phyloP scores from a whole-genome alignment of 169 alveolate genomes.

The Prorocentrum cordatum region DNA sequence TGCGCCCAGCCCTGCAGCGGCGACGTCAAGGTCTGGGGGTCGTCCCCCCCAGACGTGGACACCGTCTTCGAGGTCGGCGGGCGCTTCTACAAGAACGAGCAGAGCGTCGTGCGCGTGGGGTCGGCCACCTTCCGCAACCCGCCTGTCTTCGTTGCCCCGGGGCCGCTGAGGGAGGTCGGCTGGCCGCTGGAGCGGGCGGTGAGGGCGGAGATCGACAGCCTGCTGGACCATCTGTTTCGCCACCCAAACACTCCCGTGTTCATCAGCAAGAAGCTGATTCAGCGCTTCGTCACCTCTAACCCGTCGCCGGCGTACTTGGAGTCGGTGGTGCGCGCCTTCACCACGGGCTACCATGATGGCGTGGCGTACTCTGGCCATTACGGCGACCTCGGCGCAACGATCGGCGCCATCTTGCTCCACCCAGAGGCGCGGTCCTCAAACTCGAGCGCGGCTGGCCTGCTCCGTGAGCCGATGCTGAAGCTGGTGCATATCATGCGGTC shows the following conservation, averaged over 20 bases:
- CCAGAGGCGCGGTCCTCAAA: background rate
- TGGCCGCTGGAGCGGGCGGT: conserved; percentile 21
- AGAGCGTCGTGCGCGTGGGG: background rate
- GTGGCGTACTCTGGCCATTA: conserved; percentile 45
- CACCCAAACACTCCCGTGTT: conserved; percentile 31
- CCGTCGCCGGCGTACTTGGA: conserved; percentile 4
- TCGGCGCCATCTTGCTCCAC: conserved; percentile 27
- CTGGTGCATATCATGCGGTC: conserved; percentile 26
- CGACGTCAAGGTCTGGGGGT: background rate
- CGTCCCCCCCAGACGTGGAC: too few relatives aligned
- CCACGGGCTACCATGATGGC: background rate
- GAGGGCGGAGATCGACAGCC: conserved; percentile 49
- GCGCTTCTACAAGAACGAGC: conserved; percentile 22
- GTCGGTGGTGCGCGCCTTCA: conserved; percentile 31
- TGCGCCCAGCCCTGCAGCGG: conserved; percentile 18
- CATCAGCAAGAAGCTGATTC: conserved; percentile 26
- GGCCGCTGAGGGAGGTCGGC: background rate
- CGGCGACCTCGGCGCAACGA: conserved; percentile 45
- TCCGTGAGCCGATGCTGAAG: conserved; percentile 30
- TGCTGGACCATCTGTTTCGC: conserved; percentile 32
- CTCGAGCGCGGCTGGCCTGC: background rate
- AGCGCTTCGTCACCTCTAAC: conserved; percentile 51
- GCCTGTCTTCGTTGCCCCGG: background rate
- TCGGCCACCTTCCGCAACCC: conserved; percentile 32
- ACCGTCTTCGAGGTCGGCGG: conserved; percentile 23